Evolutionary conservation across 306 rosid species (phyloP), one percentile per base, ranked within the genome.

Genomic region (Quercus rubra): DNA sequence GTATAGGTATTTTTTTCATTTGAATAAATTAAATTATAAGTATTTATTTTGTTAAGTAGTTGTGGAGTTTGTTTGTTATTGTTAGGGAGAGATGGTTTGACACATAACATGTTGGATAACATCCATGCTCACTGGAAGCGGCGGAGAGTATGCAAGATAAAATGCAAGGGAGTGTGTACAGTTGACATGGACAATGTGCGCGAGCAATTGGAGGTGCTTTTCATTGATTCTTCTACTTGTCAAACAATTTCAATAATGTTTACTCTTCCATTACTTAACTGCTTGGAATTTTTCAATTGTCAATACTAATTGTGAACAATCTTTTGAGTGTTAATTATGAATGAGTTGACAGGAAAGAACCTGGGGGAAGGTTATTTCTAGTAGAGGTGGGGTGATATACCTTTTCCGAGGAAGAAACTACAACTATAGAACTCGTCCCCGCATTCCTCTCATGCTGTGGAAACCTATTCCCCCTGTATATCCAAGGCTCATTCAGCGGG

Each of bases 91-190:
- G 99, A 95, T 90, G 99, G 99, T 58, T 91, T 95, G 82, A 95
- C 95, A 2, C 98, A 95, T 80, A 95, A 95, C 83, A 95, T 95
- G 97, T 85, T 95, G 99, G 99, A 95, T 79, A 95, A 95, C 80
- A 95, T 95, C 70, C 97, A 95, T 81, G 96, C 98, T 82, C 99
- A 80, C 71, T 93, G 98, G 98, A 93, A 93, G 89, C 90, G 98
- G 64, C 82, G 93, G 72, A 90, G 99, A 83, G 98, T 91, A 23
- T 95, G 98, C 88, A 95, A 93, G 88, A 89, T 93, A 23, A 95
- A 82, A 81, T 95, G 99, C 86, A 86, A 83, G 83, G 99, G 99
- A 76, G 99, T 95, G 79, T 95, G 97, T 74, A 91, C 97, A 7
- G 94, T 91, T 23, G 97, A 92, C 64, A 89, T 92, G 98, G 92